Evolutionary conservation across 176 grass and related monocot genomes (phyloP), one percentile per base, ranked within the genome.

Genomic region (Phragmites australis): DNA sequence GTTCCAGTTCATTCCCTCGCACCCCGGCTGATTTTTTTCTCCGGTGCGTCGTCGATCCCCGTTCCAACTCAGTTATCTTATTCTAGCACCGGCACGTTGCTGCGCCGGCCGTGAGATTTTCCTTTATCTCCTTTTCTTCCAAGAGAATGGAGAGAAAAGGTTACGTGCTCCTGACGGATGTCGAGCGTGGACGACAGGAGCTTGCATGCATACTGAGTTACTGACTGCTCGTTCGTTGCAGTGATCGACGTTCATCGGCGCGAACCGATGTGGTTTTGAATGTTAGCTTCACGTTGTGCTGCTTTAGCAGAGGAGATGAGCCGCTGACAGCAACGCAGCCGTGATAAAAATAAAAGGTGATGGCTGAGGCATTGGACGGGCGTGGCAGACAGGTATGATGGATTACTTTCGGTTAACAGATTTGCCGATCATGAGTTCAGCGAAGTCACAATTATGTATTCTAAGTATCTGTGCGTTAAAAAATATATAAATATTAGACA

Each of bases 381-480:
- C 87, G 87, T 89, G 87, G 82, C 82, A 70, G 71, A 85, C 87
- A 89, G 21, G 70, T 75, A 76, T 89, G 63, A 71, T 81, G 70
- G 0, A 5, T 17, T 12, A 69, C 76, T 80, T 84, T 80, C 44
- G 51, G 44, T 75, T 1, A 14, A 9, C 66, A 75, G 82, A 85
- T 85, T 89, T 31, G 46, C 71, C 87, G n/a, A 70, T 70, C 55
- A 63, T 70, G 67, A 70, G 34, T 34, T 31, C 37, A 63, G 55
- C 18, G 39, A 45, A 37, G 37, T 2, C 31, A 31, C 68, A 45
- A 61, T 80, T 52, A 52, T 84, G 60, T 53, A 37, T n/a, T n/a
- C n/a, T n/a, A n/a, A n/a, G n/a, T n/a, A n/a, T n/a, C n/a, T n/a
- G n/a, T n/a, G n/a, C n/a, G n/a, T n/a, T n/a, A n/a, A n/a, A n/a